phyloP scores from a whole-genome alignment of 176 grass and related monocot species.

The Urochloa ruziziensis region DNA sequence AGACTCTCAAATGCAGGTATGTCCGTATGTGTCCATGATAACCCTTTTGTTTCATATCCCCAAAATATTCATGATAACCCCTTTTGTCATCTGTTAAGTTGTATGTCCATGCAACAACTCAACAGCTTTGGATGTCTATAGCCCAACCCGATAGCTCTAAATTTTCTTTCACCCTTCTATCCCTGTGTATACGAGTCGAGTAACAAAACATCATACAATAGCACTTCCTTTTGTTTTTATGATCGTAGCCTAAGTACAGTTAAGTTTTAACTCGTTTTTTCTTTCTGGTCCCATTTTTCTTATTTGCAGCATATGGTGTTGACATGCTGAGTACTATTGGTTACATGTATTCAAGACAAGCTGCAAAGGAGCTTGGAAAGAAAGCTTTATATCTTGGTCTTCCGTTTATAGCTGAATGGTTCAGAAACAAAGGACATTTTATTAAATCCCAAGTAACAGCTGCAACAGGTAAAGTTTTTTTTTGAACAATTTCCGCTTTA shows the following conservation, averaged over 20 bases:
- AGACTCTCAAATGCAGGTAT: slow-evolving; percentile 86
- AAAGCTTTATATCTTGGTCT: slow-evolving; percentile 82
- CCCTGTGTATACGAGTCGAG: not conserved
- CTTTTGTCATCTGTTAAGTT: slow-evolving; percentile 13
- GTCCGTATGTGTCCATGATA: slow-evolving; percentile 28
- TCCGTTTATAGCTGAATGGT: slow-evolving; percentile 96
- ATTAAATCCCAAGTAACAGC: slow-evolving; percentile 95
- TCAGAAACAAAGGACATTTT: slow-evolving; percentile 94
- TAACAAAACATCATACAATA: not conserved
- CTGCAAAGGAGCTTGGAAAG: slow-evolving; percentile 89
- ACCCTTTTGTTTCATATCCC: not conserved
- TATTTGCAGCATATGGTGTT: slow-evolving; percentile 73
- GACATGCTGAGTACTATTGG: slow-evolving; percentile 94
- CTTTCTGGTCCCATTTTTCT: slow-evolving; percentile 15
- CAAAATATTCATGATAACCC: not conserved
- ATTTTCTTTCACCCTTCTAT: slow-evolving; percentile 2
- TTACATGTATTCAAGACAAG: slow-evolving; percentile 90
- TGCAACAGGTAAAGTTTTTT: slow-evolving; percentile 61
- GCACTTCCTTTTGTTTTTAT: slow-evolving; percentile 8
- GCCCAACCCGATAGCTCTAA: not conserved
- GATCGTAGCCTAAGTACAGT: not conserved
- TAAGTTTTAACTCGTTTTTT: not conserved
- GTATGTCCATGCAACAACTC: not conserved
- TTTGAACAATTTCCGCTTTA: not conserved
- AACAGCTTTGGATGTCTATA: not conserved